Evolutionary conservation across 2,329 filamentous ascomycete species (phyloP).

Genomic region (Pseudocercospora musae): DNA sequence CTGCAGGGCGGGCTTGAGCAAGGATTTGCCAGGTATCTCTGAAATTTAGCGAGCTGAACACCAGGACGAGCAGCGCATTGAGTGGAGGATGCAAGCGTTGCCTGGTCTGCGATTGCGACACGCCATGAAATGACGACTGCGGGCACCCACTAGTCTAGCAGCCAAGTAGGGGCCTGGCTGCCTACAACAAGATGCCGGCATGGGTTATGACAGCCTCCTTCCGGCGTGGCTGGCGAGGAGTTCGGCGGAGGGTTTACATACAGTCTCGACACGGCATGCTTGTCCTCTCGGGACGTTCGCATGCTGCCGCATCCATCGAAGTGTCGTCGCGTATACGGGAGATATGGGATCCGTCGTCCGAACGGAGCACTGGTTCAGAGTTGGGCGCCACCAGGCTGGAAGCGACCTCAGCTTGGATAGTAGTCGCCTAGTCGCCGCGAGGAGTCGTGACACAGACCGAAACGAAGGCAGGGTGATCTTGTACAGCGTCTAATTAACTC

Average conservation of each 20-base stretch:
- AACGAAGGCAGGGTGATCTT: neutral
- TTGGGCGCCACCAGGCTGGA: neutral
- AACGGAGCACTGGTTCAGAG: neutral
- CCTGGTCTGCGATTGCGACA: conserved; percentile 18
- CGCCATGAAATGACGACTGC: conserved; percentile 17
- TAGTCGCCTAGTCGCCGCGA: neutral
- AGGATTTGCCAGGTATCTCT: conserved; percentile 14
- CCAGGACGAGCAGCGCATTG: conserved; percentile 5
- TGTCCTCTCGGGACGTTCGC: conserved; percentile 13
- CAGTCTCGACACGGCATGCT: conserved; percentile 12
- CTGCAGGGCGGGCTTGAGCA: conserved; percentile 16
- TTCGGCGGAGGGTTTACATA: conserved; percentile 14
- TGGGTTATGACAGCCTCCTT: conserved; percentile 2
- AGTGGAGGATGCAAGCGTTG: conserved; percentile 16
- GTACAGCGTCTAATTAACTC: neutral
- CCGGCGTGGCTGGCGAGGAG: conserved; percentile 16
- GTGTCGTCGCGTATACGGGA: neutral
- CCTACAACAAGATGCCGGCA: conserved; percentile 7
- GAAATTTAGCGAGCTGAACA: conserved; percentile 12
- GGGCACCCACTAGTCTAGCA: conserved; percentile 6
- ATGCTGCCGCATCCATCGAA: neutral
- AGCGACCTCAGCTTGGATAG: neutral
- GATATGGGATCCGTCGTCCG: neutral
- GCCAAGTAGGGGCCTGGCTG: conserved; percentile 5
- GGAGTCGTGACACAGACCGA: neutral